phyloP scores from a whole-genome alignment of 2,329 filamentous ascomycete genomes.

The Metarhizium sp. region DNA sequence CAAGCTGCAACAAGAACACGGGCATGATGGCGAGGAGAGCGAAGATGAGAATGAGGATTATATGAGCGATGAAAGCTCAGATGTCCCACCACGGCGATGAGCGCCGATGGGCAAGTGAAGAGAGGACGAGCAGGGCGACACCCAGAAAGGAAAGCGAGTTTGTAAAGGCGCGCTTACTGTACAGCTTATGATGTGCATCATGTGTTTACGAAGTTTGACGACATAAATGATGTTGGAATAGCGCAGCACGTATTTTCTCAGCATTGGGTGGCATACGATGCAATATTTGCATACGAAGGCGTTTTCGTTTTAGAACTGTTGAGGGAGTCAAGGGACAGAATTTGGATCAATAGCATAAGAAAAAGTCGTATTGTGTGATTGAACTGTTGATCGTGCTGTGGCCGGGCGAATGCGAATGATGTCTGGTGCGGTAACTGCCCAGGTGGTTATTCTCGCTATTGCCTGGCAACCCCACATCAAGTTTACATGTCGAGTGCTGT shows the following conservation, averaged over 20 bases:
- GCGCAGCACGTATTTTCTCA: not conserved
- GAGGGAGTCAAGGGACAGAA: not conserved
- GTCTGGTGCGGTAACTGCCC: too few relatives aligned
- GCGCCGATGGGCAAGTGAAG: not conserved
- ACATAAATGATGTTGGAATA: not conserved
- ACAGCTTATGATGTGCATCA: not conserved
- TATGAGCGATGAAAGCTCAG: conserved; percentile 5
- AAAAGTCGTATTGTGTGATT: not conserved
- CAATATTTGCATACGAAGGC: not conserved
- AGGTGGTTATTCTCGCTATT: too few relatives aligned
- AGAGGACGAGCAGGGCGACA: conserved; percentile 3
- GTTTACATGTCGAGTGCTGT: too few relatives aligned
- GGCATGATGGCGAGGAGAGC: conserved; percentile 15
- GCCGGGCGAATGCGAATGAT: too few relatives aligned
- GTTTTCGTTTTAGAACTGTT: not conserved
- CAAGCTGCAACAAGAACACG: conserved; percentile 5
- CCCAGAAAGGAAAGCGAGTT: not conserved
- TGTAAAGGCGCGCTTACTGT: not conserved
- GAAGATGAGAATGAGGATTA: conserved; percentile 14
- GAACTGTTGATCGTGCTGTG: too few relatives aligned
- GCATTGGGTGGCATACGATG: not conserved
- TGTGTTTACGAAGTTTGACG: not conserved
- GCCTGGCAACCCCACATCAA: too few relatives aligned
- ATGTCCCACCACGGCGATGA: conserved; percentile 5
- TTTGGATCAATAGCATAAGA: not conserved